Conservation (phyloP, 1,139 yeast species). For the Barnettozyma hawaiiensis region DNA sequence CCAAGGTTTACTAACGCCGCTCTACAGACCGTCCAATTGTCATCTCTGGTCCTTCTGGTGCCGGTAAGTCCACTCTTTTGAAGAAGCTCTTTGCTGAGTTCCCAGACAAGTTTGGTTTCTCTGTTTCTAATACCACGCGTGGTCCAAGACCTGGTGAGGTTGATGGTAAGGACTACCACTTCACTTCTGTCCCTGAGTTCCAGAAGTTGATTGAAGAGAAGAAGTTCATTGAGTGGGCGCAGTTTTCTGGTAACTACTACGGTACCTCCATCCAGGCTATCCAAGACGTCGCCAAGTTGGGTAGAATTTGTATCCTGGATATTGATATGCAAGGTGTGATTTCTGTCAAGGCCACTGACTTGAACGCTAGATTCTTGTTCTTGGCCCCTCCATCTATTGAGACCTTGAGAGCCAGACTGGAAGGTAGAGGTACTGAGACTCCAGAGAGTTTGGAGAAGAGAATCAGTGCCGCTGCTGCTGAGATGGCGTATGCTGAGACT, state of each 20-base stretch:
- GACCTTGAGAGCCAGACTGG: slow-evolving; percentile 63
- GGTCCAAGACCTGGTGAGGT: slow-evolving; percentile 87
- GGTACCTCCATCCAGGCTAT: slow-evolving; percentile 91
- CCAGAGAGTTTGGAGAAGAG: slow-evolving; percentile 78
- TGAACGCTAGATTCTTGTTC: slow-evolving; percentile 82
- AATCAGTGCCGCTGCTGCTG: slow-evolving; percentile 79
- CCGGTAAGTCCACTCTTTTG: slow-evolving; percentile 92
- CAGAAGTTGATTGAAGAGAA: slow-evolving; percentile 63
- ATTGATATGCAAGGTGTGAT: slow-evolving; percentile 99
- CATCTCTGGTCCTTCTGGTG: slow-evolving; percentile 94
- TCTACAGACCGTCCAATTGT: slow-evolving; percentile 73
- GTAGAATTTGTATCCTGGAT: slow-evolving; percentile 81
- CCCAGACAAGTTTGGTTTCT: slow-evolving; percentile 87
- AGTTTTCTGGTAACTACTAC: slow-evolving; percentile 93
- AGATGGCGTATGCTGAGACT: slow-evolving; percentile 78
- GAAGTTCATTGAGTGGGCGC: slow-evolving; percentile 95
- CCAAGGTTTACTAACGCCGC: slow-evolving; percentile 11
- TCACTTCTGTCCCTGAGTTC: slow-evolving; percentile 73
- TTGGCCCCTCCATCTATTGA: slow-evolving; percentile 91
- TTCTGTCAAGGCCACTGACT: slow-evolving; percentile 74
- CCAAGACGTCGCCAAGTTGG: slow-evolving; percentile 45
- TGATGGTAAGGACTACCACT: slow-evolving; percentile 86
- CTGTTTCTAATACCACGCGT: slow-evolving; percentile 91
- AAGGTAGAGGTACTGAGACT: slow-evolving; percentile 92
- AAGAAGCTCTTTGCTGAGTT: slow-evolving; percentile 85